Evolutionary conservation across 2,329 filamentous ascomycete species (phyloP), one percentile per base, ranked within the genome.

Genomic region (Fusarium fracticaudum): DNA sequence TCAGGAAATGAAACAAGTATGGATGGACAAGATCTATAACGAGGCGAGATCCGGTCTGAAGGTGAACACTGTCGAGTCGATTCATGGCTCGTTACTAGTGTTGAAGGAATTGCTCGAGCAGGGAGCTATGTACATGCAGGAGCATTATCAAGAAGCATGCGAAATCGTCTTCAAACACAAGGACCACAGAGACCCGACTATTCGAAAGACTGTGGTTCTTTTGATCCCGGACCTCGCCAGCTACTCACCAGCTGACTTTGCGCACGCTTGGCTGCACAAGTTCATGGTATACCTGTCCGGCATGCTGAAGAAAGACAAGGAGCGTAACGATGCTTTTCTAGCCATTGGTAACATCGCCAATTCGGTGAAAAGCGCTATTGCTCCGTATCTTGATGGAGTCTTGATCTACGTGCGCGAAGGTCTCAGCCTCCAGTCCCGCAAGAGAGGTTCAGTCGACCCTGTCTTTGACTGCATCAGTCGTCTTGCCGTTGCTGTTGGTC

Each of bases 121-220:
- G 81, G 96, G 96, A 60, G 95, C 95, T 77, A 99, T 99, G 96
- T 99, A 97, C 83, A 98, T 99, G 96, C 95, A 98, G 79, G 94
- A 95, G 44, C 91, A 95, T 80, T 99, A 98, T 82, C 91, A 92
- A 67, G 94, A 97, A 77, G 92, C 94, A 17, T 98, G 96, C 81
- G 96, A 99, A 72, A 95, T 96, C 72, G 94, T 98, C 41, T 91
- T 96, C 74, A 93, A 93, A 71, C 94, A 97, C 82, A 97, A 97
- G 82, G 96, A 99, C 77, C 94, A 98, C 77, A 91, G 94, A 61
- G 97, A 99, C 77, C 86, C 91, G 8, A 93, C 95, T 41, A 96
- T 98, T 76, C 90, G 96, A 62, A 93, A 93, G 78, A 97, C 97
- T 12, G 93, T 98, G 38, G 94, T 98, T 43, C 89, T 94, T 61